These are phyloP conservation scores for Talaromyces pinophilus DNA, from an alignment of 2,329 filamentous ascomycete genomes.

Conservation along the genomic window DNA sequence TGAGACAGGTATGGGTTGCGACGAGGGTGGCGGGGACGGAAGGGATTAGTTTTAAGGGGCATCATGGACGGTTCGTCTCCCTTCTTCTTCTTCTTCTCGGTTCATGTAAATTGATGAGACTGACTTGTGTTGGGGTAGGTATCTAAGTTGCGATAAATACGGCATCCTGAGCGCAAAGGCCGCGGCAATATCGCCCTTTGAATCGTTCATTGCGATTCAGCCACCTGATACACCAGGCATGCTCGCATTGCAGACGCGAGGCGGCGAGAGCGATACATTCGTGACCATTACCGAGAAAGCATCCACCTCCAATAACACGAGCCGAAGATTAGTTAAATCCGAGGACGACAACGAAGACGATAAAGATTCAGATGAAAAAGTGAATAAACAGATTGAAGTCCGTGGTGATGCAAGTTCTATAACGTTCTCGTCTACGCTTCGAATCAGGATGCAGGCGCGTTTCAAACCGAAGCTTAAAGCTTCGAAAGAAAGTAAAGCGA, in stretches of 20 bases:
- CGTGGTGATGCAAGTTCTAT: slow-evolving; percentile 72
- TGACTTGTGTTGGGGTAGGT: slow-evolving; percentile 47
- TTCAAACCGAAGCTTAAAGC: slow-evolving; percentile 85
- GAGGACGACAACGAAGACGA: slow-evolving; percentile 29
- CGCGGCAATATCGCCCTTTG: slow-evolving; percentile 79
- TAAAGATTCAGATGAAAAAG: slow-evolving; percentile 27
- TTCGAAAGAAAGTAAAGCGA: slow-evolving; percentile 77
- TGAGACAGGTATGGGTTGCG: slow-evolving; percentile 92
- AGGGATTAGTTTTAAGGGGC: slow-evolving; percentile 80
- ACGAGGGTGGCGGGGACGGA: slow-evolving; percentile 81
- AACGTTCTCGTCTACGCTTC: slow-evolving; percentile 69
- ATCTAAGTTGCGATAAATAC: slow-evolving; percentile 81
- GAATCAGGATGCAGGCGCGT: slow-evolving; percentile 89
- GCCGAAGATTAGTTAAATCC: neutral
- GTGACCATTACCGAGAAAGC: slow-evolving; percentile 59
- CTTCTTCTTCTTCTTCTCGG: neutral
- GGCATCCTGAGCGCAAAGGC: slow-evolving; percentile 74
- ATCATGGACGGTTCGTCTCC: slow-evolving; percentile 70
- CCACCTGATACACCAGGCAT: slow-evolving; percentile 65
- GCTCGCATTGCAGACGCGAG: slow-evolving; percentile 70
- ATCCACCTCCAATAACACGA: neutral
- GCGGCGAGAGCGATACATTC: slow-evolving; percentile 64
- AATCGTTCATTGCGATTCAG: slow-evolving; percentile 72
- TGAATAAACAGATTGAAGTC: slow-evolving; percentile 59
- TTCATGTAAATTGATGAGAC: neutral